A percentile compares a stretch with the other conserved stretches of the same genome.
phyloP scores from a whole-genome alignment of 768 basidiomycete species.

The Phaeotremella skinneri region DNA sequence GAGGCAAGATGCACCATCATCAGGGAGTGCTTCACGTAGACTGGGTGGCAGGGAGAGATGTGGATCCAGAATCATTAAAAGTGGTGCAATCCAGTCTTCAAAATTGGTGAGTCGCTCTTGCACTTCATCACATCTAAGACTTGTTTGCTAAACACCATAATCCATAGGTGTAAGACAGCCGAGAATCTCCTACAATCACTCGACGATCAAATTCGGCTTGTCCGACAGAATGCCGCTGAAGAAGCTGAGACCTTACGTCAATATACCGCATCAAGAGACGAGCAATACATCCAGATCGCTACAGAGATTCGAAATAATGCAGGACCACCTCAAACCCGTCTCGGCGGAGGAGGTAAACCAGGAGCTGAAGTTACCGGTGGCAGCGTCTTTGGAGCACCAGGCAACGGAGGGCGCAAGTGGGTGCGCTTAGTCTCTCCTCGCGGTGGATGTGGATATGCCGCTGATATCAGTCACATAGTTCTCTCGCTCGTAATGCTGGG shows the following conservation, averaged over 20 bases:
- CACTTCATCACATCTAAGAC: background rate
- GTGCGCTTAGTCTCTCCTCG: background rate
- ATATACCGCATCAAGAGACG: constrained; percentile 15
- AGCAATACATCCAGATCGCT: constrained; percentile 2
- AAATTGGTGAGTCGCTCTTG: constrained; percentile 46
- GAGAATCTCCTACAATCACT: constrained; percentile 68
- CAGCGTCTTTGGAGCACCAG: background rate
- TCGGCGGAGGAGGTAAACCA: background rate
- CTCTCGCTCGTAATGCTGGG: background rate
- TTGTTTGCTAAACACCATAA: too few relatives aligned
- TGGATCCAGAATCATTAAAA: constrained; percentile 49
- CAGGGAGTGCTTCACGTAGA: constrained; percentile 85
- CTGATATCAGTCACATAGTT: background rate
- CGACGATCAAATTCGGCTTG: constrained; percentile 62
- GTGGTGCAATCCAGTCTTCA: constrained; percentile 29
- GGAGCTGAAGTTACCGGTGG: background rate
- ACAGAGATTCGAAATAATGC: constrained; percentile 6
- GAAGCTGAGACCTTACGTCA: background rate
- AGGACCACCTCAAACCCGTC: background rate
- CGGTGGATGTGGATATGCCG: background rate
- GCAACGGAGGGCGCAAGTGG: constrained; percentile 1
- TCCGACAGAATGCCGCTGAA: constrained; percentile 7
- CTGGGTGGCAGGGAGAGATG: constrained; percentile 86
- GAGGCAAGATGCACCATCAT: constrained; percentile 90
- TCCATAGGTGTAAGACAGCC: constrained; percentile 57